Conservation (phyloP, 2,329 filamentous ascomycete genomes). For the Aspergillus sp. region DNA sequence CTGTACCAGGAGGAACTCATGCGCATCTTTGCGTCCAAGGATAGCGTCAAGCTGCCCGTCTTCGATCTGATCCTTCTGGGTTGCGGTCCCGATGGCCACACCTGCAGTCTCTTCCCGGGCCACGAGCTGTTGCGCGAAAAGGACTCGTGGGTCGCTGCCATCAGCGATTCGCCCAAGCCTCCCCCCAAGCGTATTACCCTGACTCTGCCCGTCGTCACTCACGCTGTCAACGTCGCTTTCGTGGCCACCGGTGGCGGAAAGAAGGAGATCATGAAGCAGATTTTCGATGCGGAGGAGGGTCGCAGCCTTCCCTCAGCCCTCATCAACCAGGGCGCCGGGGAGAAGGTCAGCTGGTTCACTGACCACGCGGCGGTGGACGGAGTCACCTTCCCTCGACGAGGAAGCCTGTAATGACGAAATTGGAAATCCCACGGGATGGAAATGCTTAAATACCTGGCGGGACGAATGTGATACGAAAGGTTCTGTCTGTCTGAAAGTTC, state of each 20-base stretch:
- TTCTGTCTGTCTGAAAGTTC: not conserved
- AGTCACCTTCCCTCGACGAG: conserved; percentile 75
- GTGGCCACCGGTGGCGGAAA: conserved; percentile 87
- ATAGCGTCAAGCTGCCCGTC: conserved; percentile 90
- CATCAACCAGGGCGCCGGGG: conserved; percentile 79
- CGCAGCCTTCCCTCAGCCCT: conserved; percentile 77
- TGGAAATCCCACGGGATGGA: not conserved
- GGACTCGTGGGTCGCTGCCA: conserved; percentile 87
- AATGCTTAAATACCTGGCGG: not conserved
- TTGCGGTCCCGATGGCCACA: conserved; percentile 94
- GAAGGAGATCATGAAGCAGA: conserved; percentile 87
- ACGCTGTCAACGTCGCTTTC: conserved; percentile 83
- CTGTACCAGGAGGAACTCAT: conserved; percentile 89
- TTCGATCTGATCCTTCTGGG: conserved; percentile 94
- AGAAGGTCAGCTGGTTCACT: conserved; percentile 93
- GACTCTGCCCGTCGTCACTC: conserved; percentile 84
- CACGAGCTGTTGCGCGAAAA: conserved; percentile 83
- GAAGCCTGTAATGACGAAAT: conserved; percentile 53
- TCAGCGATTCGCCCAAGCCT: conserved; percentile 92
- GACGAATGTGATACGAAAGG: not conserved
- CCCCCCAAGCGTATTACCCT: conserved; percentile 88
- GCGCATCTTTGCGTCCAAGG: conserved; percentile 80
- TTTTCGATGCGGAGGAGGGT: conserved; percentile 77
- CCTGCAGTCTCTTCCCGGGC: conserved; percentile 91
- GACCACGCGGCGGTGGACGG: conserved; percentile 83